A percentile compares a stretch with the other conserved stretches of the same genome.
Conservation (phyloP, 768 basidiomycete genomes). For the Naematelia aurantialba region DNA sequence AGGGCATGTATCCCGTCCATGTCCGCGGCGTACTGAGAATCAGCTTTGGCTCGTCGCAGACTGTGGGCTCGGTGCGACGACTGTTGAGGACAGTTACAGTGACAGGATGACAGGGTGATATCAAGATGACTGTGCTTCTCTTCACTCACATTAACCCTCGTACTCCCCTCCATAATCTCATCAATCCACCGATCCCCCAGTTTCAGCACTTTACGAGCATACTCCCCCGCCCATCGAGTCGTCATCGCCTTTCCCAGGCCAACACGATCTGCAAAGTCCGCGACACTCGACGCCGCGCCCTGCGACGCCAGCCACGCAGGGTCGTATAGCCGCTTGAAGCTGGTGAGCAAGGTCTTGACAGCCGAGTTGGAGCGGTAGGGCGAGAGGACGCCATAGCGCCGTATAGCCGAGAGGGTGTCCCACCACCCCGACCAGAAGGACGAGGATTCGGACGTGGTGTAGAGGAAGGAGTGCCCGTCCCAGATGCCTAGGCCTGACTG, state of each 20-base stretch:
- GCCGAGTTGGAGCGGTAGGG: slow-evolving; percentile 58
- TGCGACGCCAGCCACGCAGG: slow-evolving; percentile 27
- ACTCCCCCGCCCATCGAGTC: slow-evolving; percentile 59
- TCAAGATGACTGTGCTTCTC: no score
- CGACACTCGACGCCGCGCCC: slow-evolving; percentile 29
- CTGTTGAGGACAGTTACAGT: no score
- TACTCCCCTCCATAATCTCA: slow-evolving; percentile 75
- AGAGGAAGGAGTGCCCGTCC: slow-evolving; percentile 69
- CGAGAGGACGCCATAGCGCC: slow-evolving; percentile 69
- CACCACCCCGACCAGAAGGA: slow-evolving; percentile 56
- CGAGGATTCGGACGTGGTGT: slow-evolving; percentile 24
- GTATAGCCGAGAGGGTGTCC: slow-evolving; percentile 68
- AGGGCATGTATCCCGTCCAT: slow-evolving; percentile 70
- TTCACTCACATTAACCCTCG: slow-evolving; percentile 76
- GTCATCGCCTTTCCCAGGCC: slow-evolving; percentile 49
- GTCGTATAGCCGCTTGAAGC: slow-evolving; percentile 60
- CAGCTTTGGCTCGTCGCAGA: slow-evolving; percentile 6
- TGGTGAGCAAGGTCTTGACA: slow-evolving; percentile 51
- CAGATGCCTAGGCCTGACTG: slow-evolving; percentile 39
- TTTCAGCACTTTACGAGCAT: slow-evolving; percentile 56
- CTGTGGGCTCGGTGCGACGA: no score
- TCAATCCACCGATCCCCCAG: slow-evolving; percentile 60
- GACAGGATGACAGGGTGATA: no score
- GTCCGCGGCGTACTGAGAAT: slow-evolving; percentile 57
- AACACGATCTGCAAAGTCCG: slow-evolving; percentile 32